phyloP scores from a whole-genome alignment of 306 rosid genomes.

The Dicorynia guianensis region DNA sequence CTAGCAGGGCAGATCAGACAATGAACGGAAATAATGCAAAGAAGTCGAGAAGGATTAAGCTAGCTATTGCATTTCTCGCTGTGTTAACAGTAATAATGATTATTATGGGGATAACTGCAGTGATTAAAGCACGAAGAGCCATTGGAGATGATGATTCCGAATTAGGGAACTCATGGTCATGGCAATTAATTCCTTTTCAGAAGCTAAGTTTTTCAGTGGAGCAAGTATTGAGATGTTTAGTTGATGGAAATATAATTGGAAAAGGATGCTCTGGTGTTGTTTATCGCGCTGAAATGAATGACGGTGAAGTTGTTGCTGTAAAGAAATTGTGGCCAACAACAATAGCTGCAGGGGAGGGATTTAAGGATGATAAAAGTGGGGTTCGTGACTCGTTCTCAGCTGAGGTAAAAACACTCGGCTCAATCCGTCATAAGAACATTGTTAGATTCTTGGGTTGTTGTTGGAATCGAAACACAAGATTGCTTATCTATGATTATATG shows the following conservation, averaged over 20 bases:
- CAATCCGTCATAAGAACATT: slow-evolving; percentile 93
- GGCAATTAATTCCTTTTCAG: slow-evolving; percentile 96
- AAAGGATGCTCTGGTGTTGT: slow-evolving; percentile 94
- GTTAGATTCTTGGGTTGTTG: slow-evolving; percentile 89
- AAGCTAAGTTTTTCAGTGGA: slow-evolving; percentile 86
- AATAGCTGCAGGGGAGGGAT: slow-evolving; percentile 54
- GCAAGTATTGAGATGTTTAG: slow-evolving; percentile 69
- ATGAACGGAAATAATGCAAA: slow-evolving; percentile 45
- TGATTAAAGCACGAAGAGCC: slow-evolving; percentile 67
- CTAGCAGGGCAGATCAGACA: slow-evolving; percentile 41
- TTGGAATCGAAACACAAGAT: slow-evolving; percentile 74
- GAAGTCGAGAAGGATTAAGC: slow-evolving; percentile 68
- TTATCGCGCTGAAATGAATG: slow-evolving; percentile 78
- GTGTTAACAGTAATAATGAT: slow-evolving; percentile 73
- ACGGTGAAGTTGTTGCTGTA: slow-evolving; percentile 87
- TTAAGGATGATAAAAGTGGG: slow-evolving; percentile 66
- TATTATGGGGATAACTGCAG: slow-evolving; percentile 80
- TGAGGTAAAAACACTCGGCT: slow-evolving; percentile 84
- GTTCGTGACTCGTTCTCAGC: slow-evolving; percentile 84
- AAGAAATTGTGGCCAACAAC: slow-evolving; percentile 91
- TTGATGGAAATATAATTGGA: slow-evolving; percentile 83
- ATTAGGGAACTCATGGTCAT: slow-evolving; percentile 81
- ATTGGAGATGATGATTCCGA: slow-evolving; percentile 76
- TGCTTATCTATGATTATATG: slow-evolving; percentile 94
- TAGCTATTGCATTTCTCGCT: slow-evolving; percentile 76